These are phyloP conservation scores for Lophiotrema nucula DNA, from an alignment of 495 filamentous ascomycete species.

Conservation along the genomic window DNA sequence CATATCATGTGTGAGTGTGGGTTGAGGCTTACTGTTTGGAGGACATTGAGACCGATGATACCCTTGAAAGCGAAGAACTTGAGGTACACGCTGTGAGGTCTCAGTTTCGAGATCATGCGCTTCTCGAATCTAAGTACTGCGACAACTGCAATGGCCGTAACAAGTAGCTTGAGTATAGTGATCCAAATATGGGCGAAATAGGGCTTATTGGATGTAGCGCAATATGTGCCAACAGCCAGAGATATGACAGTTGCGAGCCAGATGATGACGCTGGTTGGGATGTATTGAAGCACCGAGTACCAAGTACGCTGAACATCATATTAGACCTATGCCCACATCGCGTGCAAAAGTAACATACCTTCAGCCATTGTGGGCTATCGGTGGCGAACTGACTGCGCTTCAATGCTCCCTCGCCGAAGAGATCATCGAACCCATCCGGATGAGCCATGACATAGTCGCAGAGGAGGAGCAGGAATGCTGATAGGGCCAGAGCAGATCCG, in stretches of 20 bases:
- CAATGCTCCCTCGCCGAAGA: constrained; percentile 16
- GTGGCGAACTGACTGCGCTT: constrained; percentile 8
- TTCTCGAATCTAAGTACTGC: constrained; percentile 34
- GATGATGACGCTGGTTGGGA: constrained; percentile 30
- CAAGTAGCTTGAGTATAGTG: constrained; percentile 25
- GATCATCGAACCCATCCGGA: constrained; percentile 13
- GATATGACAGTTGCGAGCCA: constrained; percentile 18
- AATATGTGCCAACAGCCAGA: constrained; percentile 20
- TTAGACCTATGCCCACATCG: too few species aligned
- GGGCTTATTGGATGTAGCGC: constrained; percentile 21
- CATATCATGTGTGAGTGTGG: background rate
- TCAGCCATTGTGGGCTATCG: constrained; percentile 23
- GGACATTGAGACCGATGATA: constrained; percentile 34
- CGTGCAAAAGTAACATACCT: constrained; percentile 12
- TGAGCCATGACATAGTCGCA: constrained; percentile 20
- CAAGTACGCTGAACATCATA: constrained; percentile 12
- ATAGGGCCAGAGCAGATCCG: constrained; percentile 20
- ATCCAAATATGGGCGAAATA: constrained; percentile 30
- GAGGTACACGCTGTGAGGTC: constrained; percentile 14
- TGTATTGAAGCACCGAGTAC: constrained; percentile 36
- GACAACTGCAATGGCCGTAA: constrained; percentile 27
- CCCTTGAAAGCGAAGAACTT: constrained; percentile 38
- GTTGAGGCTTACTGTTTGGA: constrained; percentile 32
- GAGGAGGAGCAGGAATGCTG: constrained; percentile 23
- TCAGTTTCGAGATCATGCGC: constrained; percentile 17